Base-by-base conservation (phyloP, 208 protist genomes). In the Vickermania spadyakhi region DNA sequence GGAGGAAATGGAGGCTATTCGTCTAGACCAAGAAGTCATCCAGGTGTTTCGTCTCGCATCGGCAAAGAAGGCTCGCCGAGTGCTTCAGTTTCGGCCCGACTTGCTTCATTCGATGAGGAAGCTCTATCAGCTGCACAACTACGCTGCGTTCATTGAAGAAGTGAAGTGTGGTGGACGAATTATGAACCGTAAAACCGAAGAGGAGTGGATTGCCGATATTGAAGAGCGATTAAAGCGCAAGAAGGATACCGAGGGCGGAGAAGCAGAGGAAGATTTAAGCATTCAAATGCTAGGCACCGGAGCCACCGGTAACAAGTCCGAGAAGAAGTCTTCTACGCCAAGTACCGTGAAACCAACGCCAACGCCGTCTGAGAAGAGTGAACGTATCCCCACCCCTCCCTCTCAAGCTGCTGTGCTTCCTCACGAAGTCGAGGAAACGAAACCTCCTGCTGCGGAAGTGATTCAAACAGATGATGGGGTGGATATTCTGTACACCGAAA, bases 71-170 rank as follows among this genome's bases (percentile, higher is more conserved):
- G 7, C 36, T 18, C 36, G 36, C 36, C 36, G 36, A 18, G 36
- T 45, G 36, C 18, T 45, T 7, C 36, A 45, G 36, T 30, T 93
- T 7, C 75, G 75, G 29, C 4, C 60, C 26, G 70, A 79, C 22
- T 67, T 93, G n/a, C 54, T 84, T 51, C 68, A 75, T 27, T 76
- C 82, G 28, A 62, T 93, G 0, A 58, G 73, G 55, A 52, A 77
- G 31, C 74, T 93, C n/a, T 84, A 87, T 62, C 31, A 71, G 21
- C 22, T 67, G 56, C 86, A 81, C 70, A 71, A 90, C 58, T 93
- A 90, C 59, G 69, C 78, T 52, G 62, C 72, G 31, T 62, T 85
- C 49, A 89, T 93, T 54, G 66, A 77, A 36, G 53, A 79, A 1
- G 63, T 68, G 2, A 60, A 72, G 58, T 53, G 59, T 4, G 25